Evolutionary conservation across 2,329 filamentous ascomycete genomes (phyloP).

Genomic region (Diaporthe sp.): DNA sequence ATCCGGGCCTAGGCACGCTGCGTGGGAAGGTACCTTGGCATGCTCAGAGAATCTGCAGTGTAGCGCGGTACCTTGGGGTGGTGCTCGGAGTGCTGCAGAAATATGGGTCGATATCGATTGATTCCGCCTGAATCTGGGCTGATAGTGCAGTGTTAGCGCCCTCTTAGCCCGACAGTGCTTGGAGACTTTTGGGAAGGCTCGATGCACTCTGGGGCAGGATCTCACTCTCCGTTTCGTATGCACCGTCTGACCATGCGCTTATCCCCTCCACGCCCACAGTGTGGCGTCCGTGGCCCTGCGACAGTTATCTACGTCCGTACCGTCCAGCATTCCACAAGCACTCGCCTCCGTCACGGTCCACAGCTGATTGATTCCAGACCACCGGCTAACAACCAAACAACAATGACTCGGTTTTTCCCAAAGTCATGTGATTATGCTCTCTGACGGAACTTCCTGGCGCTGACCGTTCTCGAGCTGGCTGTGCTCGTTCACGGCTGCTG

Average conservation of each 20-base stretch:
- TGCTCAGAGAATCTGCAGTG: background rate
- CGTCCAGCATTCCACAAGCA: constrained; percentile 16
- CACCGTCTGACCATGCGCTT: background rate
- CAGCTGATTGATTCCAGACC: background rate
- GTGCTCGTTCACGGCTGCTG: background rate
- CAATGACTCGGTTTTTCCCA: background rate
- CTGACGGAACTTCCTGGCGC: background rate
- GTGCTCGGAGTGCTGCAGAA: constrained; percentile 21
- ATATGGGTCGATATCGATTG: constrained; percentile 44
- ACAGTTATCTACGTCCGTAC: constrained; percentile 9
- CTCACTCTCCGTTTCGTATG: constrained; percentile 20
- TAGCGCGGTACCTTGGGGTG: background rate
- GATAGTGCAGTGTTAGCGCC: constrained; percentile 40
- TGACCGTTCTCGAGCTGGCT: background rate
- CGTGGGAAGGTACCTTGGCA: background rate
- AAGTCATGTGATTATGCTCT: background rate
- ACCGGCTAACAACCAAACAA: constrained; percentile 1
- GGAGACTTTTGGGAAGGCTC: constrained; percentile 24
- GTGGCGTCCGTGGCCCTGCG: constrained; percentile 5
- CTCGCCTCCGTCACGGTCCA: constrained; percentile 3
- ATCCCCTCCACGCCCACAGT: constrained; percentile 11
- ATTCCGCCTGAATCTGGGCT: constrained; percentile 45
- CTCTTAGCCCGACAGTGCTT: constrained; percentile 7
- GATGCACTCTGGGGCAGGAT: constrained; percentile 10
- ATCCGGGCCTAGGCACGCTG: background rate